These are phyloP conservation scores for Xylaria acuta DNA, from an alignment of 495 filamentous ascomycete genomes.

Conservation along the genomic window DNA sequence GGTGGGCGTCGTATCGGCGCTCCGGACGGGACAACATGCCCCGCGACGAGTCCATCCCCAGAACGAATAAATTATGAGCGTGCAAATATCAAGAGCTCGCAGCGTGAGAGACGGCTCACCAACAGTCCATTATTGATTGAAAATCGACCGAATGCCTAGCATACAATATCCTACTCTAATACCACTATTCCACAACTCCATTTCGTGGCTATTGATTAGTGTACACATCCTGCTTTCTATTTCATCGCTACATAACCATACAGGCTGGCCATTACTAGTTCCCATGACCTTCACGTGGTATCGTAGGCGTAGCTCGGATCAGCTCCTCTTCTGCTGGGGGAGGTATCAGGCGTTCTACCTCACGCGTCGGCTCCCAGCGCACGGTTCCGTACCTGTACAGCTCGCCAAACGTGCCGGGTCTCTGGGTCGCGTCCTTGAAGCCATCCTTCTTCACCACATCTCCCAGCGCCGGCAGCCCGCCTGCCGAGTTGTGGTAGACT, in stretches of 20 bases:
- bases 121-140: neutral
- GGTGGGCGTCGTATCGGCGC: too few relatives aligned
- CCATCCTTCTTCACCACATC: constrained; percentile 39
- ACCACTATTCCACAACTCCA: too few relatives aligned
- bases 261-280: neutral
- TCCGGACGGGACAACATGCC: too few relatives aligned
- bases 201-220: neutral
- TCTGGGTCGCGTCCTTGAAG: constrained; percentile 37
- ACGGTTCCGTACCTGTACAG: constrained; percentile 45
- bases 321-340: constrained; percentile 24
- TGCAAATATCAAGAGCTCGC: too few relatives aligned
- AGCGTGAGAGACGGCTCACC: too few relatives aligned
- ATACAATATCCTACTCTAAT: neutral
- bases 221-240: too few relatives aligned
- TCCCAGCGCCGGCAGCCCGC: constrained; percentile 34
- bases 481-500: constrained; percentile 36
- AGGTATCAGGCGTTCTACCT: constrained; percentile 30
- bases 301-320: constrained; percentile 33
- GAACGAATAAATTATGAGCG: too few relatives aligned
- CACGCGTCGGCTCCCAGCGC: constrained; percentile 38
- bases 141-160: neutral
- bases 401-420: constrained; percentile 46
- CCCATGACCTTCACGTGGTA: constrained; percentile 8
- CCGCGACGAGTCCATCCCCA: too few relatives aligned
- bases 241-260: neutral